Evolutionary conservation across 805 yeast genomes (phyloP), one percentile per base, ranked within the genome.

Genomic region (Komagataella phaffii): DNA sequence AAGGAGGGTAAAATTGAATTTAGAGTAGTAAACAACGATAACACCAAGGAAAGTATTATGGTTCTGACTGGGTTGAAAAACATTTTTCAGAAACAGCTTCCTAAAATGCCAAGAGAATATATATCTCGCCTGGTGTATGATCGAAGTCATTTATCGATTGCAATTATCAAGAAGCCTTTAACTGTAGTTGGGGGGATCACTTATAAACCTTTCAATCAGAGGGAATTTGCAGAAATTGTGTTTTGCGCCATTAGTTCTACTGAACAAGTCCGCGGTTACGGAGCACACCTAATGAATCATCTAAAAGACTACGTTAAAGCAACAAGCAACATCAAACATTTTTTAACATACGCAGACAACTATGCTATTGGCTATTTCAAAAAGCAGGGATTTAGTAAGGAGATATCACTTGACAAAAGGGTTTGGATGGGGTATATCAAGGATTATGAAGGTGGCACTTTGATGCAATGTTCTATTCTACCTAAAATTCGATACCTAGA

Each of bases 351-450:
- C 69, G 99, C 99, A 3, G 99, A 93, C 72, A 93, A 93, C 68
- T 93, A 93, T 66, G 99, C 99, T 52, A 91, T 93, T 66, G 99
- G 99, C 2, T 93, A 91, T 66, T 93, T 93, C 75, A 91, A 91
- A 61, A 93, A 93, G 62, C 99, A 93, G 68, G 99, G 99, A 1
- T 93, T 93, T 67, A 90, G 97, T 17, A 93, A 93, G 64, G 97
- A 91, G 54, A 86, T 93, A 44, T 77, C 96, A 6, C 74, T 93
- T 52, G 93, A 91, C 44, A 85, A 83, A 56, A 78, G 80, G 50
- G 75, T 83, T 40, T 93, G 99, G 99, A 88, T 88, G 93, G 99
- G 99, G 2, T 93, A 93, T 66, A 93, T 93, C 62, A 93, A 93
- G 66, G 99, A 93, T 71, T 93, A 93, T 67, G 99, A 93, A 69